A percentile compares a stretch with the other conserved stretches of the same genome.
These are phyloP conservation scores for Pilaira anomala DNA, from an alignment of 192 early-diverging fungal species.

Conservation along the genomic window DNA sequence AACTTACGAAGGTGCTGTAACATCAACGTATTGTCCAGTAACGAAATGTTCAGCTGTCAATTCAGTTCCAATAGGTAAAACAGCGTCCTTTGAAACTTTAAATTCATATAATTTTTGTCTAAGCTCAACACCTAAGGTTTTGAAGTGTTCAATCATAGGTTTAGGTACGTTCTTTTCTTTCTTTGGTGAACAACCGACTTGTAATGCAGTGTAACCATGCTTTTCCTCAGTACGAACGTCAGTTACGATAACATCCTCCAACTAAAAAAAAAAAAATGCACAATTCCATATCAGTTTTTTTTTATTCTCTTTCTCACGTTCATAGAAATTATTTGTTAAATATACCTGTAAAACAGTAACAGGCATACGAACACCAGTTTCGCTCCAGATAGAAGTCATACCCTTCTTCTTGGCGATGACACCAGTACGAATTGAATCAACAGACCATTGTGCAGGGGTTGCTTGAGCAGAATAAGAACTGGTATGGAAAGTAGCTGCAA, in stretches of 20 bases:
- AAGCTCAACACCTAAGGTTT: conserved; percentile 64
- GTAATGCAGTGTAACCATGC: conserved; percentile 57
- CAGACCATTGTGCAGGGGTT: conserved; percentile 27
- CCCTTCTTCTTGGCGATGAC: conserved; percentile 88
- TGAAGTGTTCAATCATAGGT: conserved; percentile 74
- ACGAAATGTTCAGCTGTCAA: conserved; percentile 88
- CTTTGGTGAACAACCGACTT: conserved; percentile 64
- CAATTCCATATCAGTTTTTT: background rate
- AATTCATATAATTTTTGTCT: conserved; percentile 84
- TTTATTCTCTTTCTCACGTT: background rate
- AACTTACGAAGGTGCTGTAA: conserved; percentile 74
- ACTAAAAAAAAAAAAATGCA: conserved; percentile 37
- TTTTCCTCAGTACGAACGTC: conserved; percentile 51
- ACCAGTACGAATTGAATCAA: conserved; percentile 66
- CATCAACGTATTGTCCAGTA: conserved; percentile 93
- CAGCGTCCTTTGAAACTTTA: conserved; percentile 79
- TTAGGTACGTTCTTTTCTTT: conserved; percentile 63
- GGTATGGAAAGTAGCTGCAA: conserved; percentile 25
- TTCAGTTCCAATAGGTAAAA: conserved; percentile 73
- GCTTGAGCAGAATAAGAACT: conserved; percentile 26
- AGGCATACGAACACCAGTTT: conserved; percentile 86
- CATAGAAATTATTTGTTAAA: no score
- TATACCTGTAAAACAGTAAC: conserved; percentile 88
- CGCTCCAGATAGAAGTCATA: conserved; percentile 94
- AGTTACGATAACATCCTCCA: conserved; percentile 68